Percentiles rank a stretch among this genome's conserved stretches.
Evolutionary conservation across 2,329 filamentous ascomycete species (phyloP).

Genomic region (Lecanicillium sp.): DNA sequence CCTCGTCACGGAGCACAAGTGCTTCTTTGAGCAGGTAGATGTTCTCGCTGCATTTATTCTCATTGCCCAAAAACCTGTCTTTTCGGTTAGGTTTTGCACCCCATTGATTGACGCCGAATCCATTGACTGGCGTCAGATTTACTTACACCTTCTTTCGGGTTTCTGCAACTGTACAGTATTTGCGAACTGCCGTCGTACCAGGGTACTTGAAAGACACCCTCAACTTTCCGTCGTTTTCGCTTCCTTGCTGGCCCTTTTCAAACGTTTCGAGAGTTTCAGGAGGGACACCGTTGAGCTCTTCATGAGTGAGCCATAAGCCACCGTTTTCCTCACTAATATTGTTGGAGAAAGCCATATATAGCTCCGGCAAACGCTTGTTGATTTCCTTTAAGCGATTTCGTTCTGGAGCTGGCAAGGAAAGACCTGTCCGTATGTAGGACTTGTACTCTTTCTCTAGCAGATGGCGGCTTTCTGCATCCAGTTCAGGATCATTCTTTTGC

Average conservation of each 20-base stretch:
- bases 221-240: slow-evolving; percentile 56
- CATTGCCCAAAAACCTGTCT: slow-evolving; percentile 2
- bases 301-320: slow-evolving; percentile 60
- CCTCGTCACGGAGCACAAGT: slow-evolving; percentile 46
- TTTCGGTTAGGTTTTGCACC: neutral
- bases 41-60: slow-evolving; percentile 10
- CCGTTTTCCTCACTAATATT: slow-evolving; percentile 67
- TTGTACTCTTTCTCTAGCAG: slow-evolving; percentile 65
- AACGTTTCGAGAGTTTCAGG: slow-evolving; percentile 52
- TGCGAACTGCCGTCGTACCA: slow-evolving; percentile 62
- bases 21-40: slow-evolving; percentile 42
- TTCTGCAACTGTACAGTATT: slow-evolving; percentile 30
- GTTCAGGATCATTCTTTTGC: slow-evolving; percentile 25
- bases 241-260: slow-evolving; percentile 50
- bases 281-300: slow-evolving; percentile 62
- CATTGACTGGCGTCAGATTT: too few species aligned
- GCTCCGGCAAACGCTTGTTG: slow-evolving; percentile 62
- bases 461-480: slow-evolving; percentile 57
- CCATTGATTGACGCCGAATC: too few species aligned
- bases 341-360: slow-evolving; percentile 64
- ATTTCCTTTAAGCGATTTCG: slow-evolving; percentile 71
- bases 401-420: slow-evolving; percentile 55
- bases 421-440: slow-evolving; percentile 60
- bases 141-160: slow-evolving; percentile 1
- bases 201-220: slow-evolving; percentile 69